A percentile compares a stretch with the other conserved stretches of the same genome.
Evolutionary conservation across 768 basidiomycete species (phyloP).

Genomic region (Pisolithus orientalis): DNA sequence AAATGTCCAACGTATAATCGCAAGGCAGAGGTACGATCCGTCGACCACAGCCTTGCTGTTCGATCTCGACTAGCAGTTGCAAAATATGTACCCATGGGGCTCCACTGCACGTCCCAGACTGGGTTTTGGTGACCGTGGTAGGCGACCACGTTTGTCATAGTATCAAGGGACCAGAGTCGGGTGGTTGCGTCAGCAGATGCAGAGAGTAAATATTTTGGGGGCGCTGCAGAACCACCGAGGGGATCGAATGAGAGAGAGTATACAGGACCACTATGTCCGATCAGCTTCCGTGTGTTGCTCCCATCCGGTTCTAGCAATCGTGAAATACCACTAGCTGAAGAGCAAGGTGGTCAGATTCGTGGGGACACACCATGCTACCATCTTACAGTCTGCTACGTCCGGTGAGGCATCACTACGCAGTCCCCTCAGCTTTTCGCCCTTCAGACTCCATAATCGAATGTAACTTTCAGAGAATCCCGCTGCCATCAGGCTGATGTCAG

Average conservation of each 20-base stretch:
- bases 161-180: conserved; percentile 93
- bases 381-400: conserved; percentile 66
- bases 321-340: conserved; percentile 50
- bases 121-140: conserved; percentile 96
- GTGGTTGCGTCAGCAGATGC: conserved; percentile 88
- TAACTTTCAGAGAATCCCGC: conserved; percentile 95
- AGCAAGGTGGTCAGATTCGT: background rate
- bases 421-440: conserved; percentile 81
- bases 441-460: conserved; percentile 90
- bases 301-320: conserved; percentile 76
- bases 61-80: conserved; percentile 91
- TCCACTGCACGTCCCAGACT: conserved; percentile 99
- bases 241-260: conserved; percentile 95
- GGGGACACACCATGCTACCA: background rate
- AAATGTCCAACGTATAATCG: conserved; percentile 94
- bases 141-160: conserved; percentile 87
- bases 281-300: conserved; percentile 80
- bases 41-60: conserved; percentile 94
- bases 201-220: conserved; percentile 86
- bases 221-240: conserved; percentile 72
- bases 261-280: conserved; percentile 95
- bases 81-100: conserved; percentile 97
- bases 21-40: conserved; percentile 80
- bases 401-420: conserved; percentile 69
- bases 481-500: conserved; percentile 87